phyloP scores from a whole-genome alignment of 345 rosid genomes.

The Streptanthus diversifolius region DNA sequence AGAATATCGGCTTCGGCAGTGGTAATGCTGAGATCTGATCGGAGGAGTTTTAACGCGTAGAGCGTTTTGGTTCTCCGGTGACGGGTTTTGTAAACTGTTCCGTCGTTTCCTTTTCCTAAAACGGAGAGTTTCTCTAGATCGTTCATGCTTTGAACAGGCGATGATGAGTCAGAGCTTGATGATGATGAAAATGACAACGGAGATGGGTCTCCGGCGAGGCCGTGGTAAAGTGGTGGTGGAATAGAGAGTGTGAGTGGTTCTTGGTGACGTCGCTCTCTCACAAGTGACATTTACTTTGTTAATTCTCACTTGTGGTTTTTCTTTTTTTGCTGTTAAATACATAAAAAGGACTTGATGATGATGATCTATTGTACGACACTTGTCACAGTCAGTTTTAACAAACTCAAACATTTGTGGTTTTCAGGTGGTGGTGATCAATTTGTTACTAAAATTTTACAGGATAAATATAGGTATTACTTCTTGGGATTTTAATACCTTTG shows the following conservation, averaged over 20 bases:
- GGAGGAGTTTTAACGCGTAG: slow-evolving; percentile 53
- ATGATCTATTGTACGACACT: neutral
- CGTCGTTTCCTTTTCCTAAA: slow-evolving; percentile 59
- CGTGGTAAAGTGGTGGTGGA: slow-evolving; percentile 35
- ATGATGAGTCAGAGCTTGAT: slow-evolving; percentile 39
- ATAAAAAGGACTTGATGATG: neutral
- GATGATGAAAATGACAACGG: neutral
- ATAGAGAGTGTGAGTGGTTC: slow-evolving; percentile 47
- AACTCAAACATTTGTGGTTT: slow-evolving; percentile 19
- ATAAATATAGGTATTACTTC: slow-evolving; percentile 9
- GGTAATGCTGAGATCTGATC: slow-evolving; percentile 32
- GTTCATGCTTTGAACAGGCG: slow-evolving; percentile 37
- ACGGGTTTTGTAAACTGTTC: slow-evolving; percentile 55
- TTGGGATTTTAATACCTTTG: neutral
- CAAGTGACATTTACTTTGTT: slow-evolving; percentile 48
- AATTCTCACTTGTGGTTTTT: slow-evolving; percentile 8
- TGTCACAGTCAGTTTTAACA: slow-evolving; percentile 17
- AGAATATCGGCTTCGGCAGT: slow-evolving; percentile 52
- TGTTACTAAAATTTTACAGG: neutral
- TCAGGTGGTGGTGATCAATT: neutral
- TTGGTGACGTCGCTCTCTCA: slow-evolving; percentile 58
- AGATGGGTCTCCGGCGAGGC: neutral
- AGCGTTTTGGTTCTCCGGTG: slow-evolving; percentile 36
- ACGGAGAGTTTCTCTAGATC: slow-evolving; percentile 50
- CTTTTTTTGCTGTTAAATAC: neutral